Evolutionary conservation across 345 rosid genomes (phyloP).

Genomic region (Eucalyptus brandiana): DNA sequence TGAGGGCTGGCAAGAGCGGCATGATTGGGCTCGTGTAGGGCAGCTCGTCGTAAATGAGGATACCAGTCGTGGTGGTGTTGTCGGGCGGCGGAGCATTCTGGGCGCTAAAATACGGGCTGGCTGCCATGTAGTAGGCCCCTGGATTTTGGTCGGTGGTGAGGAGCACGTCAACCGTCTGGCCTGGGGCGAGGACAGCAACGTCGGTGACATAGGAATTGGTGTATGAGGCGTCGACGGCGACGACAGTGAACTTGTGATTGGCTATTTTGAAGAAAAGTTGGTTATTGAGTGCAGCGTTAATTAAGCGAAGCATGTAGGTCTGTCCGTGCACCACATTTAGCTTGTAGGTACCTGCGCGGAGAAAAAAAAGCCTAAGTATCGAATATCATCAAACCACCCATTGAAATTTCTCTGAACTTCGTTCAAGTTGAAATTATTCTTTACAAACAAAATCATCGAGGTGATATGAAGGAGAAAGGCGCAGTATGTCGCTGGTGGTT

Average conservation of each 20-base stretch:
- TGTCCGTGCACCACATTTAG: background rate
- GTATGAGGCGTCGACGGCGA: conserved; percentile 6
- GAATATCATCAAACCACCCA: background rate
- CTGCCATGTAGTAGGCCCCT: conserved; percentile 1
- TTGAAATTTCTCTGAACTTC: background rate
- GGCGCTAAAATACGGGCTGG: background rate
- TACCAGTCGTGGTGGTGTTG: conserved; percentile 5
- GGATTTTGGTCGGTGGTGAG: background rate
- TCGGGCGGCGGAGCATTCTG: background rate
- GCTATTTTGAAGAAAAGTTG: conserved; percentile 3
- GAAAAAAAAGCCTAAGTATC: background rate
- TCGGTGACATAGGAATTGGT: background rate
- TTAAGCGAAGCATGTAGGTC: conserved; percentile 2
- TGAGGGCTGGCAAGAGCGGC: conserved; percentile 54
- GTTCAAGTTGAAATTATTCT: background rate
- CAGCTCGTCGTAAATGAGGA: background rate
- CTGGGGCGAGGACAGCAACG: background rate
- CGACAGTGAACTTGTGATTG: conserved; percentile 2
- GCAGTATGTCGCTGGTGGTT: background rate
- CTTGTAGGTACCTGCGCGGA: background rate
- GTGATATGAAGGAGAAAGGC: background rate
- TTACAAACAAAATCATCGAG: background rate
- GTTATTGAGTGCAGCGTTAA: conserved; percentile 1
- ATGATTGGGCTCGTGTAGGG: conserved; percentile 15
- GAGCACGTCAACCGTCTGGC: conserved; percentile 8